Percentiles rank a stretch among this genome's conserved stretches.
Conservation (phyloP, 2,329 filamentous ascomycete genomes). For the Zasmidium citrigriseum region DNA sequence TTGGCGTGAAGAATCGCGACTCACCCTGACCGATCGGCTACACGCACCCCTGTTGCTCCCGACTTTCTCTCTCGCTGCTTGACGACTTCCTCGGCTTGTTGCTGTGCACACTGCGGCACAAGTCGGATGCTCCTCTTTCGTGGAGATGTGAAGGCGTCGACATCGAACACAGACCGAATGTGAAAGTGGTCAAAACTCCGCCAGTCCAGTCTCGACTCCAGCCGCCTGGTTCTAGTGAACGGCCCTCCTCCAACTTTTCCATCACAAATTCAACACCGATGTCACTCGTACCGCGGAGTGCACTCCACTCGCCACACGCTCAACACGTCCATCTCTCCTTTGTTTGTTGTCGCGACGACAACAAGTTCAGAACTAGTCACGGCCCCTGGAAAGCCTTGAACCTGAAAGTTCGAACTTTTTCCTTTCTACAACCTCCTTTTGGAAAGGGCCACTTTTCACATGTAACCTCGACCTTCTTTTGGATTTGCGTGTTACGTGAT, state of each 20-base stretch:
- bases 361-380: not conserved
- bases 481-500: not conserved
- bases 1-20: not conserved
- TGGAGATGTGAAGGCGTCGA: not conserved
- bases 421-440: not conserved
- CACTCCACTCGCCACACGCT: not conserved
- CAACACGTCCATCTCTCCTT: not conserved
- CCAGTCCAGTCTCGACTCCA: not conserved
- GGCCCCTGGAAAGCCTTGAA: not conserved
- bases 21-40: not conserved
- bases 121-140: not conserved
- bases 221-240: not conserved
- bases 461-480: not conserved
- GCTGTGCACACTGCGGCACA: too few species aligned
- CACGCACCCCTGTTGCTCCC: not conserved
- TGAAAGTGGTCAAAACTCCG: not conserved
- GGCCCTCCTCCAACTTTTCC: not conserved
- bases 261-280: not conserved
- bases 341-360: constrained; percentile 1
- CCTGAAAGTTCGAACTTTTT: not conserved
- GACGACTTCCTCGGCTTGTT: not conserved
- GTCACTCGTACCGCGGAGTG: not conserved
- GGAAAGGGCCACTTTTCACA: not conserved
- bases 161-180: not conserved
- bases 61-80: not conserved